Percentiles rank a stretch among this genome's conserved stretches.
Evolutionary conservation across 2,329 filamentous ascomycete genomes (phyloP).

Genomic region (Stachybotrys chlorohalonatus): DNA sequence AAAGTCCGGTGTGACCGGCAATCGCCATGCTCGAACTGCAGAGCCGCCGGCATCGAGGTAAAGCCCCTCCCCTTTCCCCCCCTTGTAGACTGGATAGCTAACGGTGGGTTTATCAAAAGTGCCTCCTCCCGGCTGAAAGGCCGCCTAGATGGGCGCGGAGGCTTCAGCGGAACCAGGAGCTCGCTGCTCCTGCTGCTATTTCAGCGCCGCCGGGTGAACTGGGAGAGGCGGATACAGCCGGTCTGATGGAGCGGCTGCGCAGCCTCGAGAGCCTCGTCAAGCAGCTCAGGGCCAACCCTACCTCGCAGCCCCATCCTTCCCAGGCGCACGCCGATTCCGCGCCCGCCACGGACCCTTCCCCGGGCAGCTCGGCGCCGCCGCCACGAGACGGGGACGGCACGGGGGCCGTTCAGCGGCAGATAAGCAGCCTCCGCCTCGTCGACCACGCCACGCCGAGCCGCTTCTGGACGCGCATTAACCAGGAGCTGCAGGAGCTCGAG

Average conservation of each 20-base stretch:
- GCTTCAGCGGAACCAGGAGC: constrained; percentile 28
- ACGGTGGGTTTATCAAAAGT: constrained; percentile 16
- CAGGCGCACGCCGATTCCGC: constrained; percentile 11
- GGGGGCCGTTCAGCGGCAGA: constrained; percentile 24
- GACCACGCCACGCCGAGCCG: constrained; percentile 41
- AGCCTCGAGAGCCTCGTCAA: constrained; percentile 42
- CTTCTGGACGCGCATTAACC: constrained; percentile 47
- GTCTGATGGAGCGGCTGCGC: constrained; percentile 39
- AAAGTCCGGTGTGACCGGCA: constrained; percentile 51
- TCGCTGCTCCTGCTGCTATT: constrained; percentile 17
- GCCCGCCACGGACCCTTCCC: constrained; percentile 16
- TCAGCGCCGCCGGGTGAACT: not conserved
- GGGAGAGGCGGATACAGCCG: constrained; percentile 9
- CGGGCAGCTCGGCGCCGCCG: constrained; percentile 15
- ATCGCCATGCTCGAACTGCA: constrained; percentile 48
- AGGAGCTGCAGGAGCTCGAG: constrained; percentile 39
- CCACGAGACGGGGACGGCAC: constrained; percentile 3
- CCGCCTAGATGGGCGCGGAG: constrained; percentile 46
- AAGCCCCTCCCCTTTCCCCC: not conserved
- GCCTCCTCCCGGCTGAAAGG: constrained; percentile 38
- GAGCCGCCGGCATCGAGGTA: constrained; percentile 33
- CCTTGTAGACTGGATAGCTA: not conserved
- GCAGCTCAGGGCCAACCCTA: constrained; percentile 32
- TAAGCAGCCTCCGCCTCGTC: constrained; percentile 38
- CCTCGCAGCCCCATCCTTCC: constrained; percentile 11